Conservation (phyloP, 2,329 filamentous ascomycete species). For the Ceratocystis papillata region DNA sequence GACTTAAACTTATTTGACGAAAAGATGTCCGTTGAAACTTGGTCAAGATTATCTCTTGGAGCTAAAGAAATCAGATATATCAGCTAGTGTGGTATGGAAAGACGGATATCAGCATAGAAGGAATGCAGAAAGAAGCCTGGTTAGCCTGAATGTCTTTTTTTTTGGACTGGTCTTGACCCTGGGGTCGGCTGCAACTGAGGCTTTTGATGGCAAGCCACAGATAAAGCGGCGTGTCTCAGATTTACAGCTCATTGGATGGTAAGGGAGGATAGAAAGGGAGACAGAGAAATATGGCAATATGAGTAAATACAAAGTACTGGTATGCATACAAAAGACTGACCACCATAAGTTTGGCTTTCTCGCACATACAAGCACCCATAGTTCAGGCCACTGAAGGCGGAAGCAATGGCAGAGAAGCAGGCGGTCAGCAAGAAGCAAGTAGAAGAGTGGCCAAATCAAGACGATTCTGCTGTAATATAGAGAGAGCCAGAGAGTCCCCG, state of each 20-base stretch:
- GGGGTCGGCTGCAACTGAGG: not conserved
- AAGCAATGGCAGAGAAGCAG: not conserved
- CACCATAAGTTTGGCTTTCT: not conserved
- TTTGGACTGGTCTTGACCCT: too few relatives aligned
- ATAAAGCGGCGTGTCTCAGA: slow-evolving; percentile 8
- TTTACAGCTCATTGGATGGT: not conserved
- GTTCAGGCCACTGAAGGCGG: not conserved
- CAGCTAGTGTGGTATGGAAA: slow-evolving; percentile 3
- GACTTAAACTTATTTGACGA: too few relatives aligned
- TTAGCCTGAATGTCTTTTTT: not conserved
- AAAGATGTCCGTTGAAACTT: not conserved
- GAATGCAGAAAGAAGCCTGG: not conserved
- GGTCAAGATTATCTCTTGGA: not conserved
- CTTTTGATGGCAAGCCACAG: not conserved
- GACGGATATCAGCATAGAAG: not conserved
- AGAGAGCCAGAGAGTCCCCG: not conserved
- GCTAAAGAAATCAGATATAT: slow-evolving; percentile 1
- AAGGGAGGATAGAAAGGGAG: not conserved
- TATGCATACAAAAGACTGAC: not conserved
- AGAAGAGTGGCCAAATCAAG: too few relatives aligned
- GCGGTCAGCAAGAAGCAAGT: slow-evolving; percentile 1
- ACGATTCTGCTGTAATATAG: too few relatives aligned
- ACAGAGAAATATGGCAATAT: not conserved
- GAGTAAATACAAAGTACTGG: not conserved
- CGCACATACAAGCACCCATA: not conserved